phyloP scores from a whole-genome alignment of 2,329 filamentous ascomycete species.

The Trichophaea hybrida region DNA sequence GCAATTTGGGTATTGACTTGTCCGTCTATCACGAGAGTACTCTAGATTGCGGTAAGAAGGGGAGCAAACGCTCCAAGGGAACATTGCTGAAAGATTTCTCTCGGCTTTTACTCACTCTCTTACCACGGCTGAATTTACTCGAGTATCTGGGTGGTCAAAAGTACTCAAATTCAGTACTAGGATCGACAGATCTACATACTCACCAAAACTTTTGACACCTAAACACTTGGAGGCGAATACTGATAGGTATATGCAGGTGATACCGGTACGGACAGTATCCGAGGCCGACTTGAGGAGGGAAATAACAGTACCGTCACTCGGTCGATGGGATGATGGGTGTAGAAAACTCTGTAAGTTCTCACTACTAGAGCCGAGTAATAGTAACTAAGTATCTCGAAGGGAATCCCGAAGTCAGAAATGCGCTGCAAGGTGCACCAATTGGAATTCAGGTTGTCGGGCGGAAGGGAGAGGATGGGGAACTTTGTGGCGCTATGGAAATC shows the following conservation, averaged over 20 bases:
- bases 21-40: background rate
- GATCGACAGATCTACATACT: too few species aligned
- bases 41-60: too few species aligned
- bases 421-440: slow-evolving; percentile 38
- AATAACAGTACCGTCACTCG: slow-evolving; percentile 30
- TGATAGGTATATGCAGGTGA: slow-evolving; percentile 28
- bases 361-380: background rate
- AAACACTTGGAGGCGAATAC: too few species aligned
- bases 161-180: too few species aligned
- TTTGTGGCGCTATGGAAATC: slow-evolving; percentile 30
- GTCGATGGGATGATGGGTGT: slow-evolving; percentile 39
- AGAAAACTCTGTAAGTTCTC: slow-evolving; percentile 34
- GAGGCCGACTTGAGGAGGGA: slow-evolving; percentile 33
- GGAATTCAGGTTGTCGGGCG: slow-evolving; percentile 41
- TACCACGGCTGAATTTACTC: too few species aligned
- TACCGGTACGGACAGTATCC: slow-evolving; percentile 41
- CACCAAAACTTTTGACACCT: too few species aligned
- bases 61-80: too few species aligned
- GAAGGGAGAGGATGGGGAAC: slow-evolving; percentile 42
- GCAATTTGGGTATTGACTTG: background rate
- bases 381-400: background rate
- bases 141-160: too few species aligned
- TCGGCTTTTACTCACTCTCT: too few species aligned
- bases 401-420: slow-evolving; percentile 33
- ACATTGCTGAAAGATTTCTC: too few species aligned